Conservation (phyloP, 2,329 filamentous ascomycete genomes). For the Aspergillus costaricaensis region DNA sequence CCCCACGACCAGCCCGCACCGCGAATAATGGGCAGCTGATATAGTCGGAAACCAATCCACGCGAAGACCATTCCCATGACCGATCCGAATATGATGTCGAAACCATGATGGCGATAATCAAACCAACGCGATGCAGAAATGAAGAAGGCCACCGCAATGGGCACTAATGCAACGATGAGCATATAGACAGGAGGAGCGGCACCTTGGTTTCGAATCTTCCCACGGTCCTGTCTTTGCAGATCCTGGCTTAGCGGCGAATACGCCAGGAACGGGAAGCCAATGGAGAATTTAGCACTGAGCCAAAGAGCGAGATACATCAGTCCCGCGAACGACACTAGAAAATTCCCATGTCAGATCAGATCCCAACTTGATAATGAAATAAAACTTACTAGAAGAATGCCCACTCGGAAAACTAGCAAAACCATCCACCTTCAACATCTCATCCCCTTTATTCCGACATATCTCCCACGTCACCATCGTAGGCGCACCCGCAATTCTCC, state of each 20-base stretch:
- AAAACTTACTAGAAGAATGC: conserved; percentile 64
- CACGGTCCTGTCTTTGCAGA: conserved; percentile 21
- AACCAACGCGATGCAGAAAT: conserved; percentile 84
- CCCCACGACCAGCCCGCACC: conserved; percentile 91
- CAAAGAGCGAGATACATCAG: conserved; percentile 85
- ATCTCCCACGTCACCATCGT: conserved; percentile 75
- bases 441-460: conserved; percentile 65
- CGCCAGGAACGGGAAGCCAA: conserved; percentile 48
- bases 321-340: conserved; percentile 68
- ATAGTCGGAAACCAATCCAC: conserved; percentile 78
- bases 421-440: conserved; percentile 65
- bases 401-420: conserved; percentile 84
- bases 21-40: conserved; percentile 76
- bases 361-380: not conserved
- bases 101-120: conserved; percentile 87
- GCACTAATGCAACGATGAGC: conserved; percentile 68
- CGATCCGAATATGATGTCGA: conserved; percentile 86
- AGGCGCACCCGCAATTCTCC: conserved; percentile 56
- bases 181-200: conserved; percentile 83
- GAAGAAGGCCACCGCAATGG: conserved; percentile 74
- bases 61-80: conserved; percentile 71
- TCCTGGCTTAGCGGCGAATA: conserved; percentile 30
- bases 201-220: conserved; percentile 67
- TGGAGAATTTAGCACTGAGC: conserved; percentile 64
- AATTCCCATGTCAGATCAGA: conserved; percentile 6